A percentile compares a stretch with the other conserved stretches of the same genome.
phyloP scores from a whole-genome alignment of 1,284 basidiomycete genomes.

The Ceratobasidium sp. region DNA sequence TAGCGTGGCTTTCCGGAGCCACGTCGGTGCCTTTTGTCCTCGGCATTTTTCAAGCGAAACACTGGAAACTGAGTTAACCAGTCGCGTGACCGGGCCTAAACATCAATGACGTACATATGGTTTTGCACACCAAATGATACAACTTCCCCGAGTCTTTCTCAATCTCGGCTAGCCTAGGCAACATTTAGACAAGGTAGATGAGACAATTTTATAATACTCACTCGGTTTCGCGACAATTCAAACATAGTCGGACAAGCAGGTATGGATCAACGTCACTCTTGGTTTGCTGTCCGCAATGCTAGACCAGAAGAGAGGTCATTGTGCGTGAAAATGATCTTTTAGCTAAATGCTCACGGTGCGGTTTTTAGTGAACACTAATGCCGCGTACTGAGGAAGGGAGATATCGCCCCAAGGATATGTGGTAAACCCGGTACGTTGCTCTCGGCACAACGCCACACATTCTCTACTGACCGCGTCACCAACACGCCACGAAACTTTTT shows the following conservation, averaged over 20 bases:
- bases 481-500: background rate
- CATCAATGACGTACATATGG: too few species aligned
- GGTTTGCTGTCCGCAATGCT: conserved; percentile 16
- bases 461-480: background rate
- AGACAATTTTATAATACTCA: too few species aligned
- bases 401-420: background rate
- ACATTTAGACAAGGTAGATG: too few species aligned
- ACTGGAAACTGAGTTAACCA: too few species aligned
- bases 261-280: conserved; percentile 8
- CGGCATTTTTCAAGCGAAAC: too few species aligned
- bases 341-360: conserved; percentile 1
- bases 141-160: too few species aligned
- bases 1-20: too few species aligned
- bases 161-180: too few species aligned
- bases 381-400: background rate
- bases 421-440: background rate
- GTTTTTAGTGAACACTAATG: background rate
- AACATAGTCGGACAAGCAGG: conserved; percentile 22
- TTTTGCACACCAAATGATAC: too few species aligned
- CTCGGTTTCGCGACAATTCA: conserved; percentile 9
- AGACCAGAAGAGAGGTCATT: background rate
- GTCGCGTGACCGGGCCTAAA: too few species aligned
- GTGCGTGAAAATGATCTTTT: too few species aligned
- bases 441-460: background rate
- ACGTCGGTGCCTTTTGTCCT: too few species aligned